Percentiles rank a stretch among this genome's conserved stretches.
Evolutionary conservation across 164 flowering plant species (phyloP).

Genomic region (Stephania japonica): DNA sequence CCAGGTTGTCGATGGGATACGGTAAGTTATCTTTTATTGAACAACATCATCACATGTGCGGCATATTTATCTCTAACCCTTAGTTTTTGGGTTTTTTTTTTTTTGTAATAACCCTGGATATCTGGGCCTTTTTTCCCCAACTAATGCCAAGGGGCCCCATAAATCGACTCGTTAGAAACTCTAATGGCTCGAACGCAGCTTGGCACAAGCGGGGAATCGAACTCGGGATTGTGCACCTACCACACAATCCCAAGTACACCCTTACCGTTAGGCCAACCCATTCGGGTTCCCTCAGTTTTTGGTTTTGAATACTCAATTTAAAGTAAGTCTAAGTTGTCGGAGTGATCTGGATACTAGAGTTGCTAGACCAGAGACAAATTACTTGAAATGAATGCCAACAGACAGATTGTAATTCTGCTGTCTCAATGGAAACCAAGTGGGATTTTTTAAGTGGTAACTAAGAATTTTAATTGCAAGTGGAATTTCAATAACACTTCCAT

Average conservation of each 20-base stretch:
- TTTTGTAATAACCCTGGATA: not conserved
- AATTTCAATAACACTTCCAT: not conserved
- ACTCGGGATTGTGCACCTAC: no score
- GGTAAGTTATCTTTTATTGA: slow-evolving; percentile 28
- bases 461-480: no score
- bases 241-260: no score
- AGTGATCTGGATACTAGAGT: no score
- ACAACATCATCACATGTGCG: not conserved
- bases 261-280: no score
- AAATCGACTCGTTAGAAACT: no score
- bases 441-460: no score
- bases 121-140: no score
- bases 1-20: slow-evolving; percentile 59
- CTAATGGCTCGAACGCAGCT: no score
- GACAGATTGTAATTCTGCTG: not conserved
- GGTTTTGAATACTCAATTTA: not conserved
- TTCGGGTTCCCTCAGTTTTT: not conserved
- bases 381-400: not conserved
- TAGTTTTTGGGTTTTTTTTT: not conserved
- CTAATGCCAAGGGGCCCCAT: no score
- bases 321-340: not conserved
- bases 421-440: not conserved
- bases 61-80: not conserved
- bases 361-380: no score
- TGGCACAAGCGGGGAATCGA: no score